These are phyloP conservation scores for Pseudozyma flocculosa DNA, from an alignment of 1,284 basidiomycete genomes.

Conservation along the genomic window DNA sequence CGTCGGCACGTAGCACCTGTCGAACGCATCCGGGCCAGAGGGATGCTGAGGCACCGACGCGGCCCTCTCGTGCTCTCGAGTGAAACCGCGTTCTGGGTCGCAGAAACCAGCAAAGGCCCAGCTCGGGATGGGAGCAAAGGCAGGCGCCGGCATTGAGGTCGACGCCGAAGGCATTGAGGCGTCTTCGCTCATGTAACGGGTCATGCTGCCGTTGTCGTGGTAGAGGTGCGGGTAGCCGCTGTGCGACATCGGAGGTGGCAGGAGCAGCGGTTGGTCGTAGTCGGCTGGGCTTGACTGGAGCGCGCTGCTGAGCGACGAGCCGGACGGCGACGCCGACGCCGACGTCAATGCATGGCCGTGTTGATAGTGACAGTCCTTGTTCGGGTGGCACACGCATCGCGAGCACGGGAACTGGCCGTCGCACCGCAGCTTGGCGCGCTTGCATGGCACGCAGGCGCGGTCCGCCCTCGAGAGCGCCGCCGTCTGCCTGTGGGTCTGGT, in stretches of 20 bases:
- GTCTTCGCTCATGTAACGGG: too few relatives aligned
- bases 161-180: too few relatives aligned
- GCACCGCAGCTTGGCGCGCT: conserved; percentile 4
- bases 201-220: too few relatives aligned
- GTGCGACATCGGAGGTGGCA: too few relatives aligned
- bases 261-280: background rate
- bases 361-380: background rate
- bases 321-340: background rate
- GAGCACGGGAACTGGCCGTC: conserved; percentile 2
- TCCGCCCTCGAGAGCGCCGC: background rate
- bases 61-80: too few relatives aligned
- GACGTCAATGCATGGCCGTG: background rate
- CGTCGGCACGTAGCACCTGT: background rate
- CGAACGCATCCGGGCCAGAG: background rate
- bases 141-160: too few relatives aligned
- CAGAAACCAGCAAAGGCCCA: too few relatives aligned
- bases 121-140: too few relatives aligned
- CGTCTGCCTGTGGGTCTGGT: background rate
- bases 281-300: background rate
- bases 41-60: too few relatives aligned
- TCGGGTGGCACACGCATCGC: background rate
- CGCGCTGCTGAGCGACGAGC: background rate
- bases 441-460: background rate
- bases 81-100: too few relatives aligned
- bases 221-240: too few relatives aligned